Percentiles rank a stretch among this genome's conserved stretches.
phyloP scores from a whole-genome alignment of 192 early-diverging fungal species.

The Rhizophagus sp. region DNA sequence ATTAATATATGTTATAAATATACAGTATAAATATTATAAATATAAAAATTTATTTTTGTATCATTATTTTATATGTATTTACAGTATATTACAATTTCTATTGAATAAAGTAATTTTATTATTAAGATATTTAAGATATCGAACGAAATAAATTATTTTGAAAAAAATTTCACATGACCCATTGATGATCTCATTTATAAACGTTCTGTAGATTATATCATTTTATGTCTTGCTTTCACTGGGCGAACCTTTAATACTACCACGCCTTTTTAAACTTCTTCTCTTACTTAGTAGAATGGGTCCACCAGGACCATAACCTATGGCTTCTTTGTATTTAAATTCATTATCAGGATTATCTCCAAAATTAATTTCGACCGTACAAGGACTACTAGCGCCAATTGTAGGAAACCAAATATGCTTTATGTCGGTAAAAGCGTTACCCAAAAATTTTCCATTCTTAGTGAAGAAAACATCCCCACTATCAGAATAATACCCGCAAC shows the following conservation, averaged over 20 bases:
- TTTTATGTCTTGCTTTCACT: not conserved
- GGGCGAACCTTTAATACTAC: not conserved
- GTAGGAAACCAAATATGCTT: constrained; percentile 41
- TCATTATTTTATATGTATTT: too few species aligned
- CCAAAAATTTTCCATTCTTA: constrained; percentile 37
- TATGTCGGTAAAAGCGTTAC: constrained; percentile 30
- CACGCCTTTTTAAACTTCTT: not conserved
- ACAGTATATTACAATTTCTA: too few species aligned
- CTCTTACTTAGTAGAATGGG: not conserved
- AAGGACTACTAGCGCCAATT: constrained; percentile 42
- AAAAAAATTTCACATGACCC: too few species aligned
- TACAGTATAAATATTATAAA: too few species aligned
- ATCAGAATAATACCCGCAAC: constrained; percentile 38
- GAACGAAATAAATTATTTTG: too few species aligned
- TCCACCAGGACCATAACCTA: not conserved
- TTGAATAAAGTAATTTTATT: too few species aligned
- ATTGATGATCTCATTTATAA: too few species aligned
- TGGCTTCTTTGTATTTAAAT: not conserved
- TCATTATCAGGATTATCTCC: constrained; percentile 24
- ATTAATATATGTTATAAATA: too few species aligned
- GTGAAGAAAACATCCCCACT: constrained; percentile 45
- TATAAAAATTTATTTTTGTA: too few species aligned
- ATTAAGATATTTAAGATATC: too few species aligned
- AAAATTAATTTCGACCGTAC: constrained; percentile 38
- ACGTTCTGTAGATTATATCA: too few species aligned